Conservation (phyloP, 1,284 basidiomycete genomes). For the Pyrrhoderma noxium region DNA sequence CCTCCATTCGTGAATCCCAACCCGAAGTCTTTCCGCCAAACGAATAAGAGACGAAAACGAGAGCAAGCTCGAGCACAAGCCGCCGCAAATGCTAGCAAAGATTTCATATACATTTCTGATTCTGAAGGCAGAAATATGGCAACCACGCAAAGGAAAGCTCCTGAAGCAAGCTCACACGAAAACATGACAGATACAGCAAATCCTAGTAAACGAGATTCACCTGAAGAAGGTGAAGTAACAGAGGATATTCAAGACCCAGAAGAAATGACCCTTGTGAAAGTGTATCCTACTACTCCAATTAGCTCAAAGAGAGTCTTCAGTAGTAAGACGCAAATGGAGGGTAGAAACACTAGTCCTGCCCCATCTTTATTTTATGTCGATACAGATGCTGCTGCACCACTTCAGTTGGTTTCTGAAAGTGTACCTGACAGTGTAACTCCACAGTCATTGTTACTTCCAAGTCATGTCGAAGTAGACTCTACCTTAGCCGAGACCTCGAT, state of each 20-base stretch:
- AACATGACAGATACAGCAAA: no score
- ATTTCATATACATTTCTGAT: conserved; percentile 10
- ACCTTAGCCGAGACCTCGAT: neutral
- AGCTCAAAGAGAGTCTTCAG: no score
- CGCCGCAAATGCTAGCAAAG: neutral
- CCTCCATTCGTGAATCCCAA: no score
- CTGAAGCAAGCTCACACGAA: no score
- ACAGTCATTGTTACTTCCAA: conserved; percentile 7
- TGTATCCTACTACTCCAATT: no score
- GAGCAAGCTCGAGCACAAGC: neutral
- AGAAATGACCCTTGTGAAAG: no score
- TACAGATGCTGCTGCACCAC: no score
- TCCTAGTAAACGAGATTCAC: no score
- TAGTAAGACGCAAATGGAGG: no score
- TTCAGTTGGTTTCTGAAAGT: neutral
- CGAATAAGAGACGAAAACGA: conserved; percentile 4
- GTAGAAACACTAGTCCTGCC: no score
- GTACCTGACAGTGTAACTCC: neutral
- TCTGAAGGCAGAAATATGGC: neutral
- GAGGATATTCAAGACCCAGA: neutral
- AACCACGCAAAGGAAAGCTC: no score
- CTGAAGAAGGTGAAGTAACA: conserved; percentile 4
- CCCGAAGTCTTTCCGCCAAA: neutral
- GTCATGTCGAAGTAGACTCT: conserved; percentile 11
- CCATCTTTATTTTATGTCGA: conserved; percentile 6